Evolutionary conservation across 2,329 filamentous ascomycete genomes (phyloP).

Genomic region (Xylaria hypoxylon): DNA sequence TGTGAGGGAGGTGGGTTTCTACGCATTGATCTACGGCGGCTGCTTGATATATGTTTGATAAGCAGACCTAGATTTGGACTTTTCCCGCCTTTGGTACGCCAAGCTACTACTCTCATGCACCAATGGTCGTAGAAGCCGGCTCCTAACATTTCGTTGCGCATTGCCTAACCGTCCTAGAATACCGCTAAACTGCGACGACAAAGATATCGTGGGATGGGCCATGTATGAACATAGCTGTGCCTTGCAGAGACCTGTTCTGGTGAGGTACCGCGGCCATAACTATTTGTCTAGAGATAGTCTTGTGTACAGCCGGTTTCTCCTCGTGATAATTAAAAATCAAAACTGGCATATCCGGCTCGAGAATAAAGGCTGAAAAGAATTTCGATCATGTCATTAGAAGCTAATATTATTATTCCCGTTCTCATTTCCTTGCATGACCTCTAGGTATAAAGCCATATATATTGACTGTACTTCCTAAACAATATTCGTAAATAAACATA

Average conservation of each 20-base stretch:
- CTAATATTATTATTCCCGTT: background rate
- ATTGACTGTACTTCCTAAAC: background rate
- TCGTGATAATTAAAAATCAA: background rate
- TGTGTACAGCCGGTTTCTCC: background rate
- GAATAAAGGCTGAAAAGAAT: background rate
- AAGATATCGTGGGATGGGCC: background rate
- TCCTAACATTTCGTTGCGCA: background rate
- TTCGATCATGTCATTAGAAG: background rate
- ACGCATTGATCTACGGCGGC: background rate
- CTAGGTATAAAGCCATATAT: conserved; percentile 2
- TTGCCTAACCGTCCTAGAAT: background rate
- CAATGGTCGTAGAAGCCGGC: background rate
- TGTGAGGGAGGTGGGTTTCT: conserved; percentile 2
- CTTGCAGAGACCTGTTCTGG: background rate
- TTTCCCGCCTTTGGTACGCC: background rate
- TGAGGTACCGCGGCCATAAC: background rate
- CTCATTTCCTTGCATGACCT: background rate
- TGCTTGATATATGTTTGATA: background rate
- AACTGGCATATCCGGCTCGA: background rate
- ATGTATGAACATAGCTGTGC: background rate
- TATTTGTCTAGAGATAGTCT: background rate
- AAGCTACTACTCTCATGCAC: background rate
- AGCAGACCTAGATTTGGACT: background rate
- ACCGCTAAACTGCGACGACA: background rate
- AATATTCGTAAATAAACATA: conserved; percentile 23